Conservation (phyloP, 106 monocot species). For the Dendrobium chrysotoxum region DNA sequence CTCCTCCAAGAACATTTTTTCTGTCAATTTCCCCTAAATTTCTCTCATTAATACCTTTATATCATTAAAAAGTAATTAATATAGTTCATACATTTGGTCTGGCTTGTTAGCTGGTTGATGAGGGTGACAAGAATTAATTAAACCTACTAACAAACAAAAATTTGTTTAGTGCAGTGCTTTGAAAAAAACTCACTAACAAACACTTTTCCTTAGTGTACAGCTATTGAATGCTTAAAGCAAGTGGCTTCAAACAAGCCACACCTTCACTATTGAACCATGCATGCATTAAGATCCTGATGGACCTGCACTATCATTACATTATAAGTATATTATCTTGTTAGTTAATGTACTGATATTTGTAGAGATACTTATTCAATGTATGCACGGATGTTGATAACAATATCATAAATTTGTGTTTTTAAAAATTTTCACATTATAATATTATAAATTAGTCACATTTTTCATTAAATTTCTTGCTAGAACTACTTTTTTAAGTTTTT, state of each 20-base stretch:
- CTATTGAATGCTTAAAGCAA: background rate
- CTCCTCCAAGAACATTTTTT: background rate
- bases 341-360: background rate
- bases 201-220: background rate
- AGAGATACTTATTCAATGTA: no score
- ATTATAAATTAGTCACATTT: no score
- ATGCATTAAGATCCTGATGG: no score
- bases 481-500: no score
- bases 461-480: no score
- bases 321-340: background rate
- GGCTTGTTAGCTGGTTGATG: background rate
- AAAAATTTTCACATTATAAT: no score
- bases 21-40: background rate
- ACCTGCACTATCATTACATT: no score
- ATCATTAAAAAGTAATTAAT: background rate
- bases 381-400: no score
- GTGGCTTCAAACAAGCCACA: background rate
- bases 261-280: background rate
- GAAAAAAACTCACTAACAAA: background rate
- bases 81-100: background rate
- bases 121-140: background rate
- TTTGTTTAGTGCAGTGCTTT: background rate
- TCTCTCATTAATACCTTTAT: background rate
- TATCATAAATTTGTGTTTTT: no score
- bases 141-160: background rate